Conservation (phyloP, 345 rosid species). For the Punica granatum region DNA sequence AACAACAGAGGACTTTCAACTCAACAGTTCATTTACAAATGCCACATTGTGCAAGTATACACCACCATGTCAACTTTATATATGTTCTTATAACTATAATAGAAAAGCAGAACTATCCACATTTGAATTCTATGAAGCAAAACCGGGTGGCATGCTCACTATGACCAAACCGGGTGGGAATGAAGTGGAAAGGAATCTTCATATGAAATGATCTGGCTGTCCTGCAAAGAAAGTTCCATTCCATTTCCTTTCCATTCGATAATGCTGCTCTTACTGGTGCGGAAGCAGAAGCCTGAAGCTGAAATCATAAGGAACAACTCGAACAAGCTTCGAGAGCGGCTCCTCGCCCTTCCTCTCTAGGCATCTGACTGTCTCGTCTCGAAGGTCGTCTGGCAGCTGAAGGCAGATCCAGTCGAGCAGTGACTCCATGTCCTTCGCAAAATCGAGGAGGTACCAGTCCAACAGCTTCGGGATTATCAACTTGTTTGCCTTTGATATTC, state of each 20-base stretch:
- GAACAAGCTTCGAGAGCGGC: constrained; percentile 44
- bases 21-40: background rate
- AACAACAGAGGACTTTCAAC: background rate
- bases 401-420: constrained; percentile 80
- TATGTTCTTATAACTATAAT: background rate
- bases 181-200: background rate
- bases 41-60: background rate
- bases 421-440: constrained; percentile 77
- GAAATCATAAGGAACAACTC: constrained; percentile 80
- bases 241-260: background rate
- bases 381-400: constrained; percentile 59
- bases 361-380: constrained; percentile 53
- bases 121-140: background rate
- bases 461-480: constrained; percentile 71
- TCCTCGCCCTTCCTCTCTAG: constrained; percentile 37
- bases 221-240: background rate
- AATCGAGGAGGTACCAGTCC: constrained; percentile 88
- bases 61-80: background rate
- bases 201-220: background rate
- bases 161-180: too few relatives aligned
- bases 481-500: constrained; percentile 60
- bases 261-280: constrained; percentile 14
- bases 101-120: background rate
- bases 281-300: constrained; percentile 62
- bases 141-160: too few relatives aligned